phyloP scores from a whole-genome alignment of 352 stramenopile genomes.

The Globisporangium spiculum region DNA sequence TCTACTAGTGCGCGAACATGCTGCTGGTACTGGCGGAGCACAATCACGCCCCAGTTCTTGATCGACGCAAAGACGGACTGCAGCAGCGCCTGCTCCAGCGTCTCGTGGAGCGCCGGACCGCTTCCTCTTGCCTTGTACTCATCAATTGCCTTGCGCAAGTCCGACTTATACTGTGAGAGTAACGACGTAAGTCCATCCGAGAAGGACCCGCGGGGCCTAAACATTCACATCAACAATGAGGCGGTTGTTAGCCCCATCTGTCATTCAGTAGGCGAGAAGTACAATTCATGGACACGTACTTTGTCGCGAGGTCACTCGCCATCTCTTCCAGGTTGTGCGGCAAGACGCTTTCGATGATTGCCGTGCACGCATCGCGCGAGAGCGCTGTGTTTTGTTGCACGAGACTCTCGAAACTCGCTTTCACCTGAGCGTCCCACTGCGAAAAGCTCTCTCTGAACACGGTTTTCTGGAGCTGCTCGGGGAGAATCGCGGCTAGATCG shows the following conservation, averaged over 20 bases:
- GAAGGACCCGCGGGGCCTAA: slow-evolving; percentile 42
- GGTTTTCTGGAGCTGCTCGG: slow-evolving; percentile 29
- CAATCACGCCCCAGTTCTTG: slow-evolving; percentile 37
- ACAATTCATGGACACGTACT: slow-evolving; percentile 2
- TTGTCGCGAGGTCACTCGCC: slow-evolving; percentile 27
- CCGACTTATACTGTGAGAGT: slow-evolving; percentile 59
- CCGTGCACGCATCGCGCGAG: slow-evolving; percentile 14
- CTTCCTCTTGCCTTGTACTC: slow-evolving; percentile 34
- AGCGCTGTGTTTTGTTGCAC: slow-evolving; percentile 17
- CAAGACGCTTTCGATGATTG: slow-evolving; percentile 27
- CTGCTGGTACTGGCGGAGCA: slow-evolving; percentile 49
- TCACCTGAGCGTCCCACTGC: slow-evolving; percentile 22
- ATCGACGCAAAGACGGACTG: slow-evolving; percentile 41
- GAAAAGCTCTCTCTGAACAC: slow-evolving; percentile 28
- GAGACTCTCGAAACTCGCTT: slow-evolving; percentile 8
- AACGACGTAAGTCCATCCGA: slow-evolving; percentile 43
- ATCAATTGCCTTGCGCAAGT: slow-evolving; percentile 37
- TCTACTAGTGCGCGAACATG: slow-evolving; percentile 31
- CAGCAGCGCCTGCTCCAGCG: slow-evolving; percentile 34
- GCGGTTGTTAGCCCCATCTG: not conserved
- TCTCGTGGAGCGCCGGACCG: slow-evolving; percentile 24
- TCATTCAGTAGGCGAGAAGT: not conserved
- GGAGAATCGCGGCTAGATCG: slow-evolving; percentile 21
- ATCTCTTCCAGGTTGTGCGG: slow-evolving; percentile 40
- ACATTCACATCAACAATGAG: not conserved